phyloP scores from a whole-genome alignment of 495 filamentous ascomycete genomes.

The Cairneyella variabilis region DNA sequence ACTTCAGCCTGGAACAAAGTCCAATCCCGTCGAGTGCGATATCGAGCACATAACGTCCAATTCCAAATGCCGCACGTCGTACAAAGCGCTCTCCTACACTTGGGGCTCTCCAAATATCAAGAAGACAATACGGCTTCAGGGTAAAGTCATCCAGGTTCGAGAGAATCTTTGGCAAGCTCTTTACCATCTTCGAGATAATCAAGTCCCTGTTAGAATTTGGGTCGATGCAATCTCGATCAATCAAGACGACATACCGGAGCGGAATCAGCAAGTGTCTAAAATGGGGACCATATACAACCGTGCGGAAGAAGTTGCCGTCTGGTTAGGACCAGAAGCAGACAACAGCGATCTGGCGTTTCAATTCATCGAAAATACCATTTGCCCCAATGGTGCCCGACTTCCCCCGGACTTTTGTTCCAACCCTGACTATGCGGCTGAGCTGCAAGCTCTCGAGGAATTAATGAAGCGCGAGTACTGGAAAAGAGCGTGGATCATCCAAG shows the following conservation, averaged over 20 bases:
- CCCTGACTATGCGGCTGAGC: neutral
- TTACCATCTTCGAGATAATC: slow-evolving; percentile 12
- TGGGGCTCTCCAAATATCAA: neutral
- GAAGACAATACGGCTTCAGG: slow-evolving; percentile 1
- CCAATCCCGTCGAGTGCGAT: neutral
- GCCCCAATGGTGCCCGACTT: neutral
- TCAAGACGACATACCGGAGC: slow-evolving; percentile 23
- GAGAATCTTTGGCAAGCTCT: slow-evolving; percentile 26
- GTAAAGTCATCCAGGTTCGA: slow-evolving; percentile 7
- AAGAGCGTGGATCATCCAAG: slow-evolving; percentile 1
- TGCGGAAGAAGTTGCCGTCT: slow-evolving; percentile 22
- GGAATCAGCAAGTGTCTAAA: slow-evolving; percentile 24
- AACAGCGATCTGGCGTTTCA: slow-evolving; percentile 15
- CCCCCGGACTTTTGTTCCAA: neutral
- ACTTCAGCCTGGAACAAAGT: neutral
- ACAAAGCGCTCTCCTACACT: slow-evolving; percentile 28
- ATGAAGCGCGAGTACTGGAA: neutral
- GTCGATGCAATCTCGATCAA: slow-evolving; percentile 29
- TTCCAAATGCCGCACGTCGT: neutral
- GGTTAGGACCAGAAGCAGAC: slow-evolving; percentile 24
- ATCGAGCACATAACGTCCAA: neutral
- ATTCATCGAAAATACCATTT: slow-evolving; percentile 1
- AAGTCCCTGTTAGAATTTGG: slow-evolving; percentile 17
- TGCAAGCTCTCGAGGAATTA: neutral
- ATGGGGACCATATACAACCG: slow-evolving; percentile 25